phyloP scores from a whole-genome alignment of 768 basidiomycete species.

The Megacollybia marginata region DNA sequence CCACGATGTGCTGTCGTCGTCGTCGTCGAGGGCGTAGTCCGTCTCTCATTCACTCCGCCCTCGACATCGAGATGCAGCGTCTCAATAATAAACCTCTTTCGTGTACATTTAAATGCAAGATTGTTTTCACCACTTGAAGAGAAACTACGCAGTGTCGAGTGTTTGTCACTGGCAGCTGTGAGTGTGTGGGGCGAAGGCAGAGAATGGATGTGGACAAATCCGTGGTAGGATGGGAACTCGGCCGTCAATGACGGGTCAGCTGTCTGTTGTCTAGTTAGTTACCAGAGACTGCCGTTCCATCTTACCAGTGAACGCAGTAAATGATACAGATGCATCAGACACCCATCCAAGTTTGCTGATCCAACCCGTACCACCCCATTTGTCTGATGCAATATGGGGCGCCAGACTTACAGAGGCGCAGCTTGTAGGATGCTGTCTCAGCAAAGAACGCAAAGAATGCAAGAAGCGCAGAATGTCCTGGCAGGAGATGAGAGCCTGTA shows the following conservation, averaged over 20 bases:
- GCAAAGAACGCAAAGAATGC: slow-evolving; percentile 50
- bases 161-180: slow-evolving; percentile 72
- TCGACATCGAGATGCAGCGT: slow-evolving; percentile 85
- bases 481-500: neutral
- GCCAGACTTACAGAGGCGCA: slow-evolving; percentile 67
- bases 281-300: neutral
- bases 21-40: slow-evolving; percentile 60
- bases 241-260: slow-evolving; percentile 70
- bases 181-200: slow-evolving; percentile 72
- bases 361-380: slow-evolving; percentile 65
- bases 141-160: slow-evolving; percentile 79
- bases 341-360: slow-evolving; percentile 73
- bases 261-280: slow-evolving; percentile 17
- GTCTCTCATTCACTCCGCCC: slow-evolving; percentile 74
- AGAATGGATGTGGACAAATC: slow-evolving; percentile 69
- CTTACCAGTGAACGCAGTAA: slow-evolving; percentile 76
- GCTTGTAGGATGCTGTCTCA: slow-evolving; percentile 49
- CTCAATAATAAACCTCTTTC: slow-evolving; percentile 84
- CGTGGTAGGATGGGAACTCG: slow-evolving; percentile 81
- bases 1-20: slow-evolving; percentile 76
- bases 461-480: slow-evolving; percentile 73
- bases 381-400: slow-evolving; percentile 50
- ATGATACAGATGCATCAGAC: slow-evolving; percentile 65
- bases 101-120: slow-evolving; percentile 86
- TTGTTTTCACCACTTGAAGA: slow-evolving; percentile 89